Evolutionary conservation across 345 rosid genomes (phyloP).

Genomic region (Ailanthus altissimus): DNA sequence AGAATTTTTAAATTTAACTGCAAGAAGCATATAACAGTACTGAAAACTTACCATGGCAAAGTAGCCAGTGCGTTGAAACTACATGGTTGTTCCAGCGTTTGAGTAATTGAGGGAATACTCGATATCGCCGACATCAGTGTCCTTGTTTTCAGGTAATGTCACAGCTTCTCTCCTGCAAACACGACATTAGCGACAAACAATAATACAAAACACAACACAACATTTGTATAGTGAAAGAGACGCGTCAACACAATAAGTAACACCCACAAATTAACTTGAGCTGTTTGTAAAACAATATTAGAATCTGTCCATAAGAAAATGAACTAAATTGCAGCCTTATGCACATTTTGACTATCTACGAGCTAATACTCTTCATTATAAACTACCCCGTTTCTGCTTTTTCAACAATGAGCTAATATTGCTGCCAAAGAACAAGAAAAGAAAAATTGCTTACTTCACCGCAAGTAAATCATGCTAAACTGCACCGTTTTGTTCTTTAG

Average conservation of each 20-base stretch:
- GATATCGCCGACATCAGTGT: constrained; percentile 50
- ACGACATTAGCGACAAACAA: not conserved
- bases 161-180: constrained; percentile 74
- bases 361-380: no score
- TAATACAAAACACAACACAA: not conserved
- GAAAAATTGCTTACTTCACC: not conserved
- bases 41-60: constrained; percentile 62
- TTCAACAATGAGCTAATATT: no score
- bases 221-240: not conserved
- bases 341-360: not conserved
- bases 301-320: not conserved
- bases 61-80: constrained; percentile 54
- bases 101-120: constrained; percentile 53
- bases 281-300: not conserved
- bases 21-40: not conserved
- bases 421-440: not conserved
- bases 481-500: not conserved
- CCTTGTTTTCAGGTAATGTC: constrained; percentile 64
- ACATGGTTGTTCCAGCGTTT: constrained; percentile 38
- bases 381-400: no score
- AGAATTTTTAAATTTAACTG: not conserved
- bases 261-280: not conserved
- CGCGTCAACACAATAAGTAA: not conserved
- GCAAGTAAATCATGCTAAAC: not conserved
- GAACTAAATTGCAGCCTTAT: not conserved